Evolutionary conservation across 495 filamentous ascomycete genomes (phyloP), one percentile per base, ranked within the genome.

Genomic region (Penicillium maclennaniae): DNA sequence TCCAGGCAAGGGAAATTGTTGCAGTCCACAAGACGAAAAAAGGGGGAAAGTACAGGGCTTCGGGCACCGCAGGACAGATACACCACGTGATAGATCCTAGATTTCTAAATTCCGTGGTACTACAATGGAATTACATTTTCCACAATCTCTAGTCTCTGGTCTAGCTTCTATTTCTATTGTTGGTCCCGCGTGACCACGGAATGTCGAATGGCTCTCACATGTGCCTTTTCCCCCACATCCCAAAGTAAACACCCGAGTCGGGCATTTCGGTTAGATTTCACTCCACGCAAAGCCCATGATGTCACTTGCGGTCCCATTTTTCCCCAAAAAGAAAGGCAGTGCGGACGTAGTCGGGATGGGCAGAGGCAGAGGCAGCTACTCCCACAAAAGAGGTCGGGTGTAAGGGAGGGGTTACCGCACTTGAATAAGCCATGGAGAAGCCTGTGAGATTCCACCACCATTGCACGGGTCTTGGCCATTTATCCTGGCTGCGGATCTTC

Each of bases 401-500:
- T 37, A 12, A 40, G 17, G 4, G 50, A 38, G 44, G 39, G 26
- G 20, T 43, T 34, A 55, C 43, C 31, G 25, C 47, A 53, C 51
- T 52, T 39, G 34, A 28, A 47, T 49, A 44, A 38, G 50, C 31
- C 5, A 23, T 41, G 43, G 25, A 31, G n/a, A 16, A 45, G 54
- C 60, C 60, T 58, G 60, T 65, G 60, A 63, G 51, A 63, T 43
- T 14, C 25, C 41, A 53, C 25, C 23, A 34, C 37, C 41, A 28
- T 56, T 51, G 53, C 59, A 55, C 54, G 45, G 28, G 38, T 55
- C 61, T 60, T 59, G 60, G 62, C 59, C 59, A 49, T 51, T 56
- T 58, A 64, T 61, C 68, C 65, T 71, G 59, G 67, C 58, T 56
- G 68, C 59, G 66, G 70, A 73, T 72, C 69, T 63, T 66, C 70